Conservation (phyloP, 305 asterid genomes). For the Fraxinus platypoda region DNA sequence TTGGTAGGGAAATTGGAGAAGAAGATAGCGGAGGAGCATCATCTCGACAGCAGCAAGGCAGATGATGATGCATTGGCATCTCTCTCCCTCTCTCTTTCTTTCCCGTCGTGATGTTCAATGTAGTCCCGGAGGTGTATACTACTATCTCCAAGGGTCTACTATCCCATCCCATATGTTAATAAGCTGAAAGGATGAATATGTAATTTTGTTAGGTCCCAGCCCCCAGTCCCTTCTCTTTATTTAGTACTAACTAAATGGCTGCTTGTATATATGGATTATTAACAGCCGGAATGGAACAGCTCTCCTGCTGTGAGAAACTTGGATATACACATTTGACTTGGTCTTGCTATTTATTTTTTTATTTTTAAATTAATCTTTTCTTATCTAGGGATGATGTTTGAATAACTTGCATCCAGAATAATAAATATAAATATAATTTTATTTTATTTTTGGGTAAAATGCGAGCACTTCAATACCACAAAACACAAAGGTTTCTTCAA, state of each 20-base stretch:
- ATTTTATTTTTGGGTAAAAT: neutral
- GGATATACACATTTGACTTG: slow-evolving; percentile 22
- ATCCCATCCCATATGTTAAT: slow-evolving; percentile 34
- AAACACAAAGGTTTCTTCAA: neutral
- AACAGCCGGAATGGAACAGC: slow-evolving; percentile 36
- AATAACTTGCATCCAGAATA: neutral
- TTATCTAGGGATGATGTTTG: neutral
- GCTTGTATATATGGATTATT: slow-evolving; percentile 47
- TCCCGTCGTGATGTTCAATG: slow-evolving; percentile 48
- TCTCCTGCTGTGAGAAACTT: slow-evolving; percentile 27
- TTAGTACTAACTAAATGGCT: slow-evolving; percentile 37
- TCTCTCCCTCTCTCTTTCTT: slow-evolving; percentile 82
- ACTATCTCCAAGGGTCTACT: neutral
- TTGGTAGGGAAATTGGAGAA: slow-evolving; percentile 41
- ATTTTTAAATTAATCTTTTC: neutral
- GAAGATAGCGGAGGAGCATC: slow-evolving; percentile 30
- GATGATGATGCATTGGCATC: slow-evolving; percentile 72
- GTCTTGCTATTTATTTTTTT: neutral
- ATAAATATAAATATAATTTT: no score
- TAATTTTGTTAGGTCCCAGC: slow-evolving; percentile 41
- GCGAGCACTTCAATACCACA: neutral
- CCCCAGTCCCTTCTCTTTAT: neutral
- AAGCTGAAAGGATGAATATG: slow-evolving; percentile 33
- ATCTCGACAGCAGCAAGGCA: slow-evolving; percentile 30
- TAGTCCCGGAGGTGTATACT: slow-evolving; percentile 5